Conservation (phyloP, 2,329 filamentous ascomycete species). For the Pseudogymnoascus sp. region DNA sequence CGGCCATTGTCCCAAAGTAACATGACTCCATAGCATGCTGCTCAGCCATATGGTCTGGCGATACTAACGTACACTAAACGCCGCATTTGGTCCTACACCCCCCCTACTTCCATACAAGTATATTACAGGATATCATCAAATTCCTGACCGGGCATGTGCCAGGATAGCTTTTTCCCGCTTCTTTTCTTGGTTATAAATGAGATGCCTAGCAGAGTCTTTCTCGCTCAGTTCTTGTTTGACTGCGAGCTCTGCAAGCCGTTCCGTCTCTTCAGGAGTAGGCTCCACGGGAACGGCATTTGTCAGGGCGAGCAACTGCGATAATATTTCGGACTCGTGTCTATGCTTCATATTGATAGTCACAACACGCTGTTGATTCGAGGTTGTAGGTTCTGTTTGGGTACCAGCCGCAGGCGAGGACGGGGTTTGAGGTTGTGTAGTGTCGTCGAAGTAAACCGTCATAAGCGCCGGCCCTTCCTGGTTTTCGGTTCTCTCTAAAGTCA, state of each 20-base stretch:
- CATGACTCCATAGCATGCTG: constrained; percentile 9
- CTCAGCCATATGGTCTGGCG: neutral
- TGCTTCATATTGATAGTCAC: constrained; percentile 55
- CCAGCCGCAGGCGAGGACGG: constrained; percentile 33
- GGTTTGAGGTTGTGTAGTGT: constrained; percentile 37
- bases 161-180: constrained; percentile 55
- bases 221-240: constrained; percentile 44
- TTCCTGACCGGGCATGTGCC: constrained; percentile 40
- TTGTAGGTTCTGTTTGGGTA: constrained; percentile 32
- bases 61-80: constrained; percentile 12
- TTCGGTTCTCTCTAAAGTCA: constrained; percentile 66
- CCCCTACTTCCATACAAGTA: constrained; percentile 1
- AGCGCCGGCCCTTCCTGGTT: constrained; percentile 49
- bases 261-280: constrained; percentile 51
- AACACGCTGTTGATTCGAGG: constrained; percentile 34
- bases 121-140: constrained; percentile 9
- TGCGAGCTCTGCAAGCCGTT: constrained; percentile 49
- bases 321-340: constrained; percentile 52
- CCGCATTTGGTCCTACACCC: neutral
- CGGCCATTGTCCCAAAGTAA: constrained; percentile 10
- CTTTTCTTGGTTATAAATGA: constrained; percentile 46
- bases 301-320: constrained; percentile 52
- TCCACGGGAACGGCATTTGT: constrained; percentile 52
- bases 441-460: constrained; percentile 58
- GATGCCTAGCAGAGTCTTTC: constrained; percentile 46